These are phyloP conservation scores for Botryotinia calthae DNA, from an alignment of 2,329 filamentous ascomycete species.

Conservation along the genomic window DNA sequence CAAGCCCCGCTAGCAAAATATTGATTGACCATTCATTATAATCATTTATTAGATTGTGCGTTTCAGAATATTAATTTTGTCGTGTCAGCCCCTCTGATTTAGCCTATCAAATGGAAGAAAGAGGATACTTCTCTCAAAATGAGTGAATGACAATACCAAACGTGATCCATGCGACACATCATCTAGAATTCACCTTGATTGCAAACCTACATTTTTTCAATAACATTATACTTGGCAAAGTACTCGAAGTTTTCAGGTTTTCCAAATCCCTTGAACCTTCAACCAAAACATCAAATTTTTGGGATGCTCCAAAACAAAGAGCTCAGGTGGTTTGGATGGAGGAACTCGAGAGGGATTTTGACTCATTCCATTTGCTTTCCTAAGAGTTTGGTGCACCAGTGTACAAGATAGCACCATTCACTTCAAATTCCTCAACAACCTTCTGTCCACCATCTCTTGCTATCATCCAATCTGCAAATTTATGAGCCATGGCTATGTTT, in stretches of 20 bases:
- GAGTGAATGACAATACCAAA: neutral
- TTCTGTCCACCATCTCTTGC: conserved; percentile 40
- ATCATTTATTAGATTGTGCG: neutral
- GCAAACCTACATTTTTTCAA: neutral
- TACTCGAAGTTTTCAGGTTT: neutral
- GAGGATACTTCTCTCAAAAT: neutral
- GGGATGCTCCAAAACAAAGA: neutral
- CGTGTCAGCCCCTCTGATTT: neutral
- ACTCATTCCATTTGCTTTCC: neutral
- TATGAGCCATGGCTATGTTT: conserved; percentile 39
- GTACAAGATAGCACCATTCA: conserved; percentile 41
- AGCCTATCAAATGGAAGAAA: neutral
- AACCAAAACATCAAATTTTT: neutral
- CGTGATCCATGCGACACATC: too few species aligned
- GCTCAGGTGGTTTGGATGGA: neutral
- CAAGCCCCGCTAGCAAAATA: neutral
- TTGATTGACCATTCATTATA: neutral
- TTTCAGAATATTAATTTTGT: neutral
- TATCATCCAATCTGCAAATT: conserved; percentile 44
- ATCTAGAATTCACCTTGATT: too few species aligned
- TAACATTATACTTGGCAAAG: neutral
- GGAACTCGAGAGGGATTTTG: neutral
- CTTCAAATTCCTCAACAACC: conserved; percentile 42
- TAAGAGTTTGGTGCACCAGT: conserved; percentile 37
- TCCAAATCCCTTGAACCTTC: neutral